Evolutionary conservation across 2,329 filamentous ascomycete genomes (phyloP), one percentile per base, ranked within the genome.

Genomic region (Didymella sp.): DNA sequence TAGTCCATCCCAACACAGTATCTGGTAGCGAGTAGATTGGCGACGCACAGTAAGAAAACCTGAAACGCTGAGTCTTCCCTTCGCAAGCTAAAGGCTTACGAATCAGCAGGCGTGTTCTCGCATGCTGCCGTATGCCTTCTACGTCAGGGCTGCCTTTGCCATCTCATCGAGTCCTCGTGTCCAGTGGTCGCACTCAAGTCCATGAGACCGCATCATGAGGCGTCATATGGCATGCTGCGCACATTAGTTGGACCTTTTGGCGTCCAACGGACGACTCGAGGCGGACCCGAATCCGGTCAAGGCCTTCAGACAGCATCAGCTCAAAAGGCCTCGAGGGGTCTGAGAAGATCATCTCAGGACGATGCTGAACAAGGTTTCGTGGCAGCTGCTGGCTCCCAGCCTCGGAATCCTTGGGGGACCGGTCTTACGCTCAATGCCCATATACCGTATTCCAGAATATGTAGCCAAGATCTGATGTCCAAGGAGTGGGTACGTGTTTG

Each of bases 351-450:
- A 38, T 33, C 44, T 43, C 25, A 54, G 19, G 11, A 45, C 30
- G 33, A 55, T 41, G 54, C 41, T 48, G 52, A 43, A 63, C 59
- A 62, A 64, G 58, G 63, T 65, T 68, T 62, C 33, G 59, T 58
- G 57, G 59, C 56, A 58, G 59, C 51, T 61, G 53, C 56, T 60
- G 62, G 64, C 70, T 69, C 73, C 68, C 71, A 73, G 69, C 71
- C 64, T 69, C 70, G 68, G 61, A 49, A 47, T 53, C 46, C 53
- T 19, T 51, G 49, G 56, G 30, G 37, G 57, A 65, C 73, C 72
- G 66, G 61, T 74, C 69, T 74, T 64, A 73, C 66, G 60, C 59
- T 57, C 59, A 63, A 62, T 61, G 60, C 64, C 66, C 65, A 67
- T 64, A 56, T 66, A 58, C 65, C 58, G 60, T 50, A 59, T 61